These are phyloP conservation scores for Lecanosticta acicola DNA, from an alignment of 2,329 filamentous ascomycete species.

Conservation along the genomic window DNA sequence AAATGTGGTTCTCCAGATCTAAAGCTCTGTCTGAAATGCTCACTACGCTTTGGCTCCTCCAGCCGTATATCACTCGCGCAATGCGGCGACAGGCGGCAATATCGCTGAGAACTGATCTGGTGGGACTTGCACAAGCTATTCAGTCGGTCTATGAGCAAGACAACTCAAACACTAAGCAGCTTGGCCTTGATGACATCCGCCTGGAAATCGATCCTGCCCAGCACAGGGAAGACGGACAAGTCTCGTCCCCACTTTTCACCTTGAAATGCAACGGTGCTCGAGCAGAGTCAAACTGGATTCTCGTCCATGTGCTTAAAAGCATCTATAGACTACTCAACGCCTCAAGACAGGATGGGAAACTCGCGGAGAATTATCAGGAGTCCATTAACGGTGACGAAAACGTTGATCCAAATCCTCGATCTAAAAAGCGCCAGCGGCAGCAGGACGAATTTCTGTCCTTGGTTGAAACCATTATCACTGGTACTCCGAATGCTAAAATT, in stretches of 20 bases:
- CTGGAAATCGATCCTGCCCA: slow-evolving; percentile 30
- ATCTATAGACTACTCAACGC: slow-evolving; percentile 23
- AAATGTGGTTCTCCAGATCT: slow-evolving; percentile 57
- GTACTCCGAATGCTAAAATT: slow-evolving; percentile 36
- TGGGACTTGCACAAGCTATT: slow-evolving; percentile 65
- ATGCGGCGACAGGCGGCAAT: slow-evolving; percentile 22
- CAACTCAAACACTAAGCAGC: slow-evolving; percentile 52
- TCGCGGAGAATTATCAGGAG: neutral
- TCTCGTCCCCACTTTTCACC: slow-evolving; percentile 14
- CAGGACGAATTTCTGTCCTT: slow-evolving; percentile 37
- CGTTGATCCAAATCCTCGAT: slow-evolving; percentile 13
- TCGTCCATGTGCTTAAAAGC: slow-evolving; percentile 36
- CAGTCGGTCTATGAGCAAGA: slow-evolving; percentile 61
- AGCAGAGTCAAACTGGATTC: slow-evolving; percentile 32
- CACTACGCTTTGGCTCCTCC: slow-evolving; percentile 60
- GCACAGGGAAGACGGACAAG: slow-evolving; percentile 4
- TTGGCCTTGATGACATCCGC: slow-evolving; percentile 71
- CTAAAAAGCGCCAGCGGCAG: slow-evolving; percentile 36
- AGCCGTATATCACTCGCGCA: slow-evolving; percentile 36
- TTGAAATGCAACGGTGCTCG: slow-evolving; percentile 30
- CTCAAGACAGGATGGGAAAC: too few species aligned
- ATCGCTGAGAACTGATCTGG: slow-evolving; percentile 42
- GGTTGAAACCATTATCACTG: slow-evolving; percentile 34
- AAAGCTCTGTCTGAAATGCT: slow-evolving; percentile 69
- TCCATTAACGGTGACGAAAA: slow-evolving; percentile 10